Conservation (phyloP, 2,329 filamentous ascomycete genomes). For the Macrophomina phaseolina region DNA sequence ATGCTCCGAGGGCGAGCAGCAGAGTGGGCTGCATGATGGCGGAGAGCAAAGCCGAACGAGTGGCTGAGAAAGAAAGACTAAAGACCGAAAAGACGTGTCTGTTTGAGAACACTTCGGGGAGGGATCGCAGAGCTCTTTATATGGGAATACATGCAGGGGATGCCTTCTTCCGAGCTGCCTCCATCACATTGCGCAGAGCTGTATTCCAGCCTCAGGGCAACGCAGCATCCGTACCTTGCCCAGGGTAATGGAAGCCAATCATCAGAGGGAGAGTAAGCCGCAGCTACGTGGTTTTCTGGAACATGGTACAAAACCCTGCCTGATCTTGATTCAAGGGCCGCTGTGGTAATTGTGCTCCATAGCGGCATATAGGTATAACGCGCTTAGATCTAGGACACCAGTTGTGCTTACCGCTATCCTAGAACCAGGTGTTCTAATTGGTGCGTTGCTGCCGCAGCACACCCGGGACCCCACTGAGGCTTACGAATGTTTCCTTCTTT, state of each 20-base stretch:
- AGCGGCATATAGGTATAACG: background rate
- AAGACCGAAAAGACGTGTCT: background rate
- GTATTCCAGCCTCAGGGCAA: background rate
- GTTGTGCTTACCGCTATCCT: conserved; percentile 17
- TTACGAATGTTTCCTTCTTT: conserved; percentile 23
- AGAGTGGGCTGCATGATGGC: conserved; percentile 1
- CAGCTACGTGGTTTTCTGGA: conserved; percentile 1
- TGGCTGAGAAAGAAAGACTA: conserved; percentile 1
- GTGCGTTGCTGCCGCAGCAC: background rate
- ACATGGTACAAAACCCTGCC: background rate
- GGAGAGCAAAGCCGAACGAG: background rate
- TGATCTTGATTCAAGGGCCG: background rate
- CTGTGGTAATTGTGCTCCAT: background rate
- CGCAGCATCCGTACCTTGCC: background rate
- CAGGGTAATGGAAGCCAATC: background rate
- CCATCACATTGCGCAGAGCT: background rate
- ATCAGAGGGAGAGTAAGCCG: background rate
- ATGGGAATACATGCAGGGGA: background rate
- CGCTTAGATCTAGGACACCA: conserved; percentile 1
- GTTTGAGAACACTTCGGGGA: background rate
- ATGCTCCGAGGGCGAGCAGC: conserved; percentile 18
- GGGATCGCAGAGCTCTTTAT: background rate
- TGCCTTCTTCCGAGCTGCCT: background rate
- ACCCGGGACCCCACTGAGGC: conserved; percentile 9
- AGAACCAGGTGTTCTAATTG: conserved; percentile 2